These are phyloP conservation scores for Mycena belliarum DNA, from an alignment of 768 basidiomycete genomes.

Conservation along the genomic window DNA sequence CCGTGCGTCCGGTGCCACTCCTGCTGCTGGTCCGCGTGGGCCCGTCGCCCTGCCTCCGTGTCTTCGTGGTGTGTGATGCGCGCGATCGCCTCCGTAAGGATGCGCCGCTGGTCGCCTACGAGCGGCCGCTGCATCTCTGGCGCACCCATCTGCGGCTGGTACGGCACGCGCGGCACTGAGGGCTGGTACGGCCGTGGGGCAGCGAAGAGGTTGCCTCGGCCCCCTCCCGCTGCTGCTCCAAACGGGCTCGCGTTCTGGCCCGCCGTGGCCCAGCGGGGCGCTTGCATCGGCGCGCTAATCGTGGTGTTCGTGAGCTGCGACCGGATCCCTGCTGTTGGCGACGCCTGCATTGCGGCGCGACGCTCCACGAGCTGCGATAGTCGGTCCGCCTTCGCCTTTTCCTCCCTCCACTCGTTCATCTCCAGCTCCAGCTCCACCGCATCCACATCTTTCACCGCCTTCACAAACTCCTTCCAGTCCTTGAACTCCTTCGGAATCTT, in stretches of 20 bases:
- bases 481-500: background rate
- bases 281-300: background rate
- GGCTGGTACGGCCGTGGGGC: too few relatives aligned
- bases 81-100: background rate
- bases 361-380: too few relatives aligned
- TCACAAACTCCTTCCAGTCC: background rate
- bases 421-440: background rate
- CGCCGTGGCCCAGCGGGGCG: background rate
- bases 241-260: background rate
- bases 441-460: background rate
- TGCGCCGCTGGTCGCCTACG: background rate
- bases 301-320: background rate
- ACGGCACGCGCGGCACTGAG: too few relatives aligned
- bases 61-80: background rate
- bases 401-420: slow-evolving; percentile 2
- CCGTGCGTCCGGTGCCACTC: background rate
- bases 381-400: background rate
- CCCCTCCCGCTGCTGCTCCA: background rate
- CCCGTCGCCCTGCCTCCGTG: background rate
- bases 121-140: background rate
- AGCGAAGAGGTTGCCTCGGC: background rate
- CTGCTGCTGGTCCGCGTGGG: slow-evolving; percentile 3
- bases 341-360: background rate
- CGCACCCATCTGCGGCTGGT: background rate
- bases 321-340: background rate